Evolutionary conservation across 805 yeast genomes (phyloP).

Genomic region (Ogataea dorogensis): DNA sequence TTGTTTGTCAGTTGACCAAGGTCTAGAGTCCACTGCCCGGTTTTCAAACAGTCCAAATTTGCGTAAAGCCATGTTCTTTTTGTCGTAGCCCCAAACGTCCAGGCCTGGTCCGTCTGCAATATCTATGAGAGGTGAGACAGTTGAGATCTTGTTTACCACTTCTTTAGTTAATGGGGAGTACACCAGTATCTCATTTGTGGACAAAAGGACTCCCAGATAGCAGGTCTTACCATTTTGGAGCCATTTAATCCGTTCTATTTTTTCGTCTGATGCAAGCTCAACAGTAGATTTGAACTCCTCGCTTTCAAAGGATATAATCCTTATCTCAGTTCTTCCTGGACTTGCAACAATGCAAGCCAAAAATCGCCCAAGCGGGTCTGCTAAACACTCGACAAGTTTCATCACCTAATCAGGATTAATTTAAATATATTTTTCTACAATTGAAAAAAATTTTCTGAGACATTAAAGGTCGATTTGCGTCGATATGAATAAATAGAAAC

Average conservation of each 20-base stretch:
- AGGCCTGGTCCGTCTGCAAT: slow-evolving; percentile 27
- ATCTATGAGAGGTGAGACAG: slow-evolving; percentile 28
- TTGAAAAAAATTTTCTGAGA: slow-evolving; percentile 10
- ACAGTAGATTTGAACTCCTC: slow-evolving; percentile 32
- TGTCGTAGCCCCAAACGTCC: slow-evolving; percentile 32
- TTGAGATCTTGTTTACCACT: slow-evolving; percentile 37
- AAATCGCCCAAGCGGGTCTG: slow-evolving; percentile 21
- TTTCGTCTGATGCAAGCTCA: slow-evolving; percentile 42
- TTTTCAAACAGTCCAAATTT: slow-evolving; percentile 26
- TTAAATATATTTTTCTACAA: slow-evolving; percentile 1
- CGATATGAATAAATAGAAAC: slow-evolving; percentile 4
- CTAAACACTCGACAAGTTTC: slow-evolving; percentile 16
- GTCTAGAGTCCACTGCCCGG: slow-evolving; percentile 21
- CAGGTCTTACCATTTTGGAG: slow-evolving; percentile 14
- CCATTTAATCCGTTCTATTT: slow-evolving; percentile 25
- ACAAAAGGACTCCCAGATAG: slow-evolving; percentile 25
- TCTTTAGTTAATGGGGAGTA: slow-evolving; percentile 44
- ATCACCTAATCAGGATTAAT: slow-evolving; percentile 5
- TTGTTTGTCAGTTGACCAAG: slow-evolving; percentile 21
- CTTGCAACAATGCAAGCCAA: slow-evolving; percentile 38
- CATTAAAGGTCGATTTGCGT: slow-evolving; percentile 8
- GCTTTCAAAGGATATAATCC: slow-evolving; percentile 35
- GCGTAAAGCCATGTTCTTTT: slow-evolving; percentile 26
- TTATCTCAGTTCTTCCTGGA: slow-evolving; percentile 47
- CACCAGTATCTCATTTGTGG: slow-evolving; percentile 40